Conservation (phyloP, 352 stramenopile species). For the Phytophthora parvispora region DNA sequence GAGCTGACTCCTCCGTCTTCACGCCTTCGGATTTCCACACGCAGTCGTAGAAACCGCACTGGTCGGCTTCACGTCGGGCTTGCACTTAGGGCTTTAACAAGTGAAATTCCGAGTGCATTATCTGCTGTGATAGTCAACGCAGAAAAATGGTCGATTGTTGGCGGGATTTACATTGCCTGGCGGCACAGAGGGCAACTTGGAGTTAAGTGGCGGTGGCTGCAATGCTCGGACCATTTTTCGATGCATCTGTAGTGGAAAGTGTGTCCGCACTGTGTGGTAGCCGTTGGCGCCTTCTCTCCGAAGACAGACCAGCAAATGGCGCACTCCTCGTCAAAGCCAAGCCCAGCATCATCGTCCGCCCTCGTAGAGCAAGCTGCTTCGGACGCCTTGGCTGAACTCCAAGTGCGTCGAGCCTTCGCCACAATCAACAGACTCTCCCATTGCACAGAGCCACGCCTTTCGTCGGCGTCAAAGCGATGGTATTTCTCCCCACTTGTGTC, state of each 20-base stretch:
- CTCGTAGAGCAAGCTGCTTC: too few relatives aligned
- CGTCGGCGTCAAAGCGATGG: slow-evolving; percentile 28
- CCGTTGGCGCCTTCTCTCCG: neutral
- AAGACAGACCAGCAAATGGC: slow-evolving; percentile 25
- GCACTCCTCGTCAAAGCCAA: slow-evolving; percentile 4
- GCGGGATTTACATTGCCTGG: too few relatives aligned
- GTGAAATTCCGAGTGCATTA: too few relatives aligned
- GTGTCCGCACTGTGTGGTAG: slow-evolving; percentile 19
- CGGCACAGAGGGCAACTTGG: slow-evolving; percentile 26
- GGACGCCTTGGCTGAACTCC: neutral
- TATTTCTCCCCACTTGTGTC: slow-evolving; percentile 14
- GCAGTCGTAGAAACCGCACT: too few relatives aligned
- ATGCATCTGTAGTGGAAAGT: slow-evolving; percentile 23
- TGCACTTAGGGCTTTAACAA: too few relatives aligned
- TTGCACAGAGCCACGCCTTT: slow-evolving; percentile 7
- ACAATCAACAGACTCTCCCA: slow-evolving; percentile 32
- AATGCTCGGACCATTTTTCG: slow-evolving; percentile 20
- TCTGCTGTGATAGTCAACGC: too few relatives aligned
- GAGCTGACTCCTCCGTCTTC: too few relatives aligned
- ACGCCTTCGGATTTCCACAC: too few relatives aligned
- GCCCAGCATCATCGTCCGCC: too few relatives aligned
- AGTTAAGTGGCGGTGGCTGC: neutral
- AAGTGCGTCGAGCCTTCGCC: neutral
- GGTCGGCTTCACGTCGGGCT: too few relatives aligned
- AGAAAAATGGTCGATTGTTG: too few relatives aligned